These are phyloP conservation scores for Phialophora verrucosa DNA, from an alignment of 2,329 filamentous ascomycete species.

Conservation along the genomic window DNA sequence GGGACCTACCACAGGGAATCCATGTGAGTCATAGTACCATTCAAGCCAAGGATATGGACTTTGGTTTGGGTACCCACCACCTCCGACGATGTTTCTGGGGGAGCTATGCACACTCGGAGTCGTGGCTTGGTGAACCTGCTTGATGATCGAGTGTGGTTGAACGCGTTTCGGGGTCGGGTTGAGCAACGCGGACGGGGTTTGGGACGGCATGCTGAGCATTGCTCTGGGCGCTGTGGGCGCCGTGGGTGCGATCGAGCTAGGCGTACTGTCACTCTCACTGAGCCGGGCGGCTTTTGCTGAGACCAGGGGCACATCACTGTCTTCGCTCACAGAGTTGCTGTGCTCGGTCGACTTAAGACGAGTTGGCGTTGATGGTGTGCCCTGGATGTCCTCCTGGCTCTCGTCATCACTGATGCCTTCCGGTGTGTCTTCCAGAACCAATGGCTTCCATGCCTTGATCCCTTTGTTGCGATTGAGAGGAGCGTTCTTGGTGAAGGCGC, in stretches of 20 bases:
- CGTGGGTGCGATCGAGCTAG: constrained; percentile 12
- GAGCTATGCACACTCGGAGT: constrained; percentile 25
- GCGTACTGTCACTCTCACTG: constrained; percentile 4
- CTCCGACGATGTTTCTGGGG: constrained; percentile 20
- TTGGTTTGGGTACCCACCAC: constrained; percentile 20
- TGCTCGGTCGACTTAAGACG: constrained; percentile 10
- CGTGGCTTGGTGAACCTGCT: constrained; percentile 20
- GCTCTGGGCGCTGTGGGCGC: constrained; percentile 28
- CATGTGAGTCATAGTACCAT: constrained; percentile 26
- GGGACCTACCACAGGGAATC: constrained; percentile 22
- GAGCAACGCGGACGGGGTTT: constrained; percentile 14
- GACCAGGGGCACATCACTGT: constrained; percentile 12
- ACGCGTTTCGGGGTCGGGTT: constrained; percentile 27
- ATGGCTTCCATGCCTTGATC: constrained; percentile 36
- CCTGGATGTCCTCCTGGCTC: constrained; percentile 10
- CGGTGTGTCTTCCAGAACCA: constrained; percentile 35
- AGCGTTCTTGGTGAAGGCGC: constrained; percentile 36
- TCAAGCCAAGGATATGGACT: constrained; percentile 5
- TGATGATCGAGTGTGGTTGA: constrained; percentile 29
- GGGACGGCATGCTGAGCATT: constrained; percentile 16
- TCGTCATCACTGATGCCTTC: constrained; percentile 23
- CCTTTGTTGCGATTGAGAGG: constrained; percentile 39
- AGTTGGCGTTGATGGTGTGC: constrained; percentile 16
- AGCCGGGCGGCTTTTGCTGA: constrained; percentile 14
- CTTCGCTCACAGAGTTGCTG: constrained; percentile 2